Conservation (phyloP, 257 asterid genomes). For the Penstemon newberryi region DNA sequence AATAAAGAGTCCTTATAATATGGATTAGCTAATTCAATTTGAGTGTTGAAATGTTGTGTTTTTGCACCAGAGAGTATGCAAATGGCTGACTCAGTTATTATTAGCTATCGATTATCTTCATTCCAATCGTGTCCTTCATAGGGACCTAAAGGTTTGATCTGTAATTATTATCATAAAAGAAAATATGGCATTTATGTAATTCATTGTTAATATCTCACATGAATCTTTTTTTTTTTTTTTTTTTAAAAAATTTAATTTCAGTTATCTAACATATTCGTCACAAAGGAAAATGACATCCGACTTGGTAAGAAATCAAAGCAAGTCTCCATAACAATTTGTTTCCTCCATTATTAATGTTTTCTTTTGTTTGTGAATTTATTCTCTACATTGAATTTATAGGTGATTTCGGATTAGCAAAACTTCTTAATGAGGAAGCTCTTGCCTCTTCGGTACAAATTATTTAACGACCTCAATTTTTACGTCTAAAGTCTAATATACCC, state of each 20-base stretch:
- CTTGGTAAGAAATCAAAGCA: constrained; percentile 59
- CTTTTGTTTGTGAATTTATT: constrained; percentile 1
- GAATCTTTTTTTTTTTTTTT: background rate
- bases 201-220: constrained; percentile 24
- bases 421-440: constrained; percentile 69
- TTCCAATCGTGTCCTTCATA: constrained; percentile 85
- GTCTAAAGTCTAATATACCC: background rate
- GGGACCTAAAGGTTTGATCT: constrained; percentile 80
- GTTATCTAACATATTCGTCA: constrained; percentile 81
- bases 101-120: constrained; percentile 85
- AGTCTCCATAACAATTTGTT: constrained; percentile 13
- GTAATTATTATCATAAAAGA: background rate
- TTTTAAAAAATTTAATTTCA: constrained; percentile 30
- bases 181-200: constrained; percentile 15
- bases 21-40: constrained; percentile 15
- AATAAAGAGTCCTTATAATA: too few relatives aligned
- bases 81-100: constrained; percentile 88
- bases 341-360: background rate
- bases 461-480: constrained; percentile 8
- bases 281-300: constrained; percentile 79
- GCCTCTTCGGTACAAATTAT: constrained; percentile 76
- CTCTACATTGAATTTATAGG: constrained; percentile 44
- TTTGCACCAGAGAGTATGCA: constrained; percentile 75
- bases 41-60: constrained; percentile 15
- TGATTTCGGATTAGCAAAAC: constrained; percentile 90